phyloP scores from a whole-genome alignment of 768 basidiomycete species.

The Lactarius sanguifluus region DNA sequence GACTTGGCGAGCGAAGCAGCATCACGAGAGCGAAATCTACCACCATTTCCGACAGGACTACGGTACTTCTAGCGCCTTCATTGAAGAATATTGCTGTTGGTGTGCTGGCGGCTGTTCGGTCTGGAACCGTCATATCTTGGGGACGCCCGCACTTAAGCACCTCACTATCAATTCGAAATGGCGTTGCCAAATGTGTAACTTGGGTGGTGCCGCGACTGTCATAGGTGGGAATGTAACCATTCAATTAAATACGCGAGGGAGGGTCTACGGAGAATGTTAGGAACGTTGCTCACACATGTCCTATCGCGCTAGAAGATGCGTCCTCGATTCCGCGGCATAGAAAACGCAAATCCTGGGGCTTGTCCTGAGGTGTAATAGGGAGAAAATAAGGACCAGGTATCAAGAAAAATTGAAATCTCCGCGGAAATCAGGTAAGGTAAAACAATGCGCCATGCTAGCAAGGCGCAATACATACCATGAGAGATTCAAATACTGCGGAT shows the following conservation, averaged over 20 bases:
- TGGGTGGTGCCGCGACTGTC: background rate
- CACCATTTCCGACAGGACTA: background rate
- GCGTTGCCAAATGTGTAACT: background rate
- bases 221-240: background rate
- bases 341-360: background rate
- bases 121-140: background rate
- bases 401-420: background rate
- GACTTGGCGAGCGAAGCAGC: background rate
- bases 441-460: background rate
- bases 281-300: background rate
- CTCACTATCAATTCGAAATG: background rate
- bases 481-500: background rate
- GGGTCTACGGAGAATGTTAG: background rate
- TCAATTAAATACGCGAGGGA: background rate
- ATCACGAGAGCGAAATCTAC: background rate
- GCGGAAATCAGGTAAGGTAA: background rate
- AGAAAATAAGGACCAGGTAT: background rate
- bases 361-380: background rate
- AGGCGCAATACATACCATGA: background rate
- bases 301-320: background rate
- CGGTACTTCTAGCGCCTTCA: background rate
- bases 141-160: background rate
- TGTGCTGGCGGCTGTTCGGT: background rate
- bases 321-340: background rate
- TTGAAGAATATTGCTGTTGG: background rate